Base-by-base conservation (phyloP, 2,329 filamentous ascomycete species). In the Pseudogymnoascus sp. region DNA sequence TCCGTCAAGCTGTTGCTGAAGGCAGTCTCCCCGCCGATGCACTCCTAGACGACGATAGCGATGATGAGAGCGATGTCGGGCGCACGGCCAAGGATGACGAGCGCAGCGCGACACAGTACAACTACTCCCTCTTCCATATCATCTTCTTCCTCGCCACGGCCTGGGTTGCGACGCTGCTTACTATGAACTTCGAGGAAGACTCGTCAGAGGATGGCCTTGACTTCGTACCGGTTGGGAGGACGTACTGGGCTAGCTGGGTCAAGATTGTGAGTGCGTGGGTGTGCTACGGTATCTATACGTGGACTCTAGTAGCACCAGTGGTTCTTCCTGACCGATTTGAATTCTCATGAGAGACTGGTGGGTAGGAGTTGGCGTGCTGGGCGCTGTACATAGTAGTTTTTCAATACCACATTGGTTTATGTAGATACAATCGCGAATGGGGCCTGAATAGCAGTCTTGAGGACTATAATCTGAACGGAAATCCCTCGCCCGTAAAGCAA, bases 251-350 rank as follows among this genome's bases (percentile, higher is more conserved):
- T 33, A 96, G 91, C 73, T 99, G 96, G 95, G 92, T 97, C 70
- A 99, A 99, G 85, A 98, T 99, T 75, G 87, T 97, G 62, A 96
- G 93, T 76, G 88, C 93, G 16, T 99, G 95, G 95, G 88, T 95
- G 62, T 99, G 95, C 78, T 97, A 99, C 76, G 87, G 80, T 61
- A 90, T 99, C 76, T 99, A 98, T 73, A 84, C 87, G 28, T 99
- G 95, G 95, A 96, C 91, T 16, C 76, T 99, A 70, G 81, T 96
- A 46, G 95, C 95, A 50, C 95, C 95, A 2, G 82, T 96, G 38
- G 77, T 96, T 50, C 75, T 96, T 71, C 93, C 93, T 2, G 93
- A 96, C 70, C 83, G 93, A 60, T 97, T 97, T 73, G 91, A 91
- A 59, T 79, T 81, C 68, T 79, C 77, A 16, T 71, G 64, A 62